phyloP scores from a whole-genome alignment of 345 rosid genomes.

The Sonneratia caseolaris region DNA sequence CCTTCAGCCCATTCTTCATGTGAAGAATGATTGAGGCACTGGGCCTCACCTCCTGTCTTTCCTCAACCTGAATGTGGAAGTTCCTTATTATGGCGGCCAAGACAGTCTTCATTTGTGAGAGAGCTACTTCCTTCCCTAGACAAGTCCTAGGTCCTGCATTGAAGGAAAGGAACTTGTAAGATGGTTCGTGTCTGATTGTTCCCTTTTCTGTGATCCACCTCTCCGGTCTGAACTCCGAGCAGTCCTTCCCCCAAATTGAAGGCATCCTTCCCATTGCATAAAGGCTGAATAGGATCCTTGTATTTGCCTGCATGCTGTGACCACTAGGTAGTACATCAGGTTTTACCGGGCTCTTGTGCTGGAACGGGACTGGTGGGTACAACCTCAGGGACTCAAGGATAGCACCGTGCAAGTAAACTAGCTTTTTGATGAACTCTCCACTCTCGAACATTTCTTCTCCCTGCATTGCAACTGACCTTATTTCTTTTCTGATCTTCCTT shows the following conservation, averaged over 20 bases:
- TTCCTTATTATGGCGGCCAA: constrained; percentile 13
- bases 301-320: constrained; percentile 14
- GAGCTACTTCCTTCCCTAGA: constrained; percentile 24
- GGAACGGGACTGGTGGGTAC: constrained; percentile 24
- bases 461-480: constrained; percentile 7
- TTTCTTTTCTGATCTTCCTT: constrained; percentile 35
- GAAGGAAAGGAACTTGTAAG: constrained; percentile 22
- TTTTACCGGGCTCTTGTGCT: constrained; percentile 17
- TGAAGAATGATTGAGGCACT: constrained; percentile 16
- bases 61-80: constrained; percentile 15
- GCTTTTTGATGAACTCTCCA: constrained; percentile 5
- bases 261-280: constrained; percentile 30
- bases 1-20: constrained; percentile 29
- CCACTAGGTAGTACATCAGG: constrained; percentile 32
- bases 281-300: constrained; percentile 12
- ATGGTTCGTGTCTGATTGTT: constrained; percentile 22
- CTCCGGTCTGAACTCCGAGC: constrained; percentile 29
- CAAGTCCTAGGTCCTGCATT: constrained; percentile 31
- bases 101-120: constrained; percentile 21
- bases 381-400: constrained; percentile 28
- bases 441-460: constrained; percentile 5
- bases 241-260: constrained; percentile 23
- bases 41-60: constrained; percentile 17
- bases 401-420: constrained; percentile 30
- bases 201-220: constrained; percentile 25